Percentiles rank a stretch among this genome's conserved stretches.
phyloP scores from a whole-genome alignment of 2,329 filamentous ascomycete species.

The Thermoascus crustaceus region DNA sequence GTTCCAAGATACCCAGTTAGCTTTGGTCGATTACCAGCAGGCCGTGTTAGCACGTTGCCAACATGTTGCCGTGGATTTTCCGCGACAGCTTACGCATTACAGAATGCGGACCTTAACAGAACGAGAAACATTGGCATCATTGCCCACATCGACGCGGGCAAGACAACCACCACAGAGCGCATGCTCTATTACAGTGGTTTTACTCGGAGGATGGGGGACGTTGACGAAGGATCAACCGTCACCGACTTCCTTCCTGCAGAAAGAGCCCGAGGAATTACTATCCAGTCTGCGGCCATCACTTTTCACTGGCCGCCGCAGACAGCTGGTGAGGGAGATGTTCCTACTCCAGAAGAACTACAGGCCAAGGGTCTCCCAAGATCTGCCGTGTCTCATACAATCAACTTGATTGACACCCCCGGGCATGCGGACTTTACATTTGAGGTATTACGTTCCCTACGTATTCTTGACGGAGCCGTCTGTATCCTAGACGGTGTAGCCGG shows the following conservation, averaged over 20 bases:
- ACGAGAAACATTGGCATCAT: slow-evolving; percentile 97
- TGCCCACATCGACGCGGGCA: slow-evolving; percentile 96
- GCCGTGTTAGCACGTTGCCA: background rate
- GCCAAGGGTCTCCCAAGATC: slow-evolving; percentile 42
- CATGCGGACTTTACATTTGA: slow-evolving; percentile 98
- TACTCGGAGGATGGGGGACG: slow-evolving; percentile 81
- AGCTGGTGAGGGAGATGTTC: slow-evolving; percentile 10
- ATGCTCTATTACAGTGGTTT: slow-evolving; percentile 97
- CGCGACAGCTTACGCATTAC: slow-evolving; percentile 14
- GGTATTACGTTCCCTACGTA: slow-evolving; percentile 78
- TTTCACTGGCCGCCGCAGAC: slow-evolving; percentile 73
- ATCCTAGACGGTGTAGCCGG: slow-evolving; percentile 88
- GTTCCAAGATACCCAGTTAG: slow-evolving; percentile 3
- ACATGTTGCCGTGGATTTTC: slow-evolving; percentile 19
- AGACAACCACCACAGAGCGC: slow-evolving; percentile 96
- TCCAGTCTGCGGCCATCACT: slow-evolving; percentile 93
- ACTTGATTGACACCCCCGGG: slow-evolving; percentile 91
- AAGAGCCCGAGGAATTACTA: slow-evolving; percentile 86
- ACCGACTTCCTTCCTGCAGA: slow-evolving; percentile 96
- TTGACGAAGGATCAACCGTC: slow-evolving; percentile 92
- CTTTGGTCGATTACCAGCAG: background rate
- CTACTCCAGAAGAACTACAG: slow-evolving; percentile 14
- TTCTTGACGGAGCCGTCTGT: slow-evolving; percentile 85
- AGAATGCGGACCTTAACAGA: slow-evolving; percentile 41
- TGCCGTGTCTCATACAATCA: slow-evolving; percentile 60